Base-by-base conservation (phyloP, 2,329 filamentous ascomycete species). In the Verticillium longisporum region DNA sequence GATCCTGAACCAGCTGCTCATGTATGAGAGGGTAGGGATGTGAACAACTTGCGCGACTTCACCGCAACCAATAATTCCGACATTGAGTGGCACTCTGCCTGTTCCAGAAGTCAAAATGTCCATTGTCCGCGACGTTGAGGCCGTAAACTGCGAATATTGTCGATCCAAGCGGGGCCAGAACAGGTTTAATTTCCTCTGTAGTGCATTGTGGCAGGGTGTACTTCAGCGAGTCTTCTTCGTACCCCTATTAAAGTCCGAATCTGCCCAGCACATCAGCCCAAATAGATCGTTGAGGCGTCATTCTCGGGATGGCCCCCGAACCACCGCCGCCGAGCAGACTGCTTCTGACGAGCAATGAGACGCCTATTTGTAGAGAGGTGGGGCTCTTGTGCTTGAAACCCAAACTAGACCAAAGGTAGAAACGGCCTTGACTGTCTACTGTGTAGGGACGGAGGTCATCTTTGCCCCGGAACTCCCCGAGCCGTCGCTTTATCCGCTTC, bases 21-120 rank as follows among this genome's bases (percentile, higher is more conserved):
- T 58, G 38, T n/a, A 53, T 2, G 26, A 45, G 6, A 60, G 41
- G 7, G 59, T 60, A 6, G 59, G 59, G 38, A 60, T 56, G 59
- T 60, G 59, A 10, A 60, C 55, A 31, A 60, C 56, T 57, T 60
- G 59, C 4, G 59, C 59, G n/a, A 60, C 55, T 31, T 60, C 59
- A n/a, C 59, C 59, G 33, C 59, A 50, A 26, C 59, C 59, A 14
- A 60, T 60, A 18, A 60, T 37, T 32, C 59, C 59, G 2, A 60
- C 59, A 15, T 33, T 56, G 6, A 60, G 55, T 13, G 57, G 15
- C n/a, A 45, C 37, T 41, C 37, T 33, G 3, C n/a, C 45, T n/a
- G 45, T 13, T 21, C n/a, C 21, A n/a, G 45, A 50, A 53, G 15
- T 13, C 57, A 58, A 50, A 31, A 21, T 50, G 45, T 21, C 11